A percentile compares a stretch with the other conserved stretches of the same genome.
These are phyloP conservation scores for Paecilomyces variotii DNA, from an alignment of 2,329 filamentous ascomycete genomes.

Conservation along the genomic window DNA sequence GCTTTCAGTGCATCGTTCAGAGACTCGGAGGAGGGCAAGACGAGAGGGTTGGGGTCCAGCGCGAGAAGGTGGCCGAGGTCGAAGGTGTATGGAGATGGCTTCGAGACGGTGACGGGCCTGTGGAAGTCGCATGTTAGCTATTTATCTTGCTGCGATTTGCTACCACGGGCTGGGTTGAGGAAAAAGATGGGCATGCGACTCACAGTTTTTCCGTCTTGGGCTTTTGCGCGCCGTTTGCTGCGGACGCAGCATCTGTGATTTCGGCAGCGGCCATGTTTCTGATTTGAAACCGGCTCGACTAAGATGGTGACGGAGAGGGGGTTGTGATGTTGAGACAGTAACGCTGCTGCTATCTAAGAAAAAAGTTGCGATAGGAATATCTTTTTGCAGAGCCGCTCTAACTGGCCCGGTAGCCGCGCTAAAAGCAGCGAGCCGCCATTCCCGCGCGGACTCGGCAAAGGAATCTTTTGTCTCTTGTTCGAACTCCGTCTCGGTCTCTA, in stretches of 20 bases:
- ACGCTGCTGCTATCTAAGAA: constrained; percentile 13
- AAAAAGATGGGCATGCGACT: constrained; percentile 8
- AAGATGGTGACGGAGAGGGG: neutral
- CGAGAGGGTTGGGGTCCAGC: constrained; percentile 77
- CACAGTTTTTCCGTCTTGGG: constrained; percentile 35
- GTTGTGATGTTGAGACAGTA: neutral
- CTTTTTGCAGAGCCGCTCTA: constrained; percentile 19
- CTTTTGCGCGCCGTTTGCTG: constrained; percentile 12
- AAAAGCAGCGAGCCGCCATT: constrained; percentile 15
- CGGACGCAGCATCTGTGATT: constrained; percentile 15
- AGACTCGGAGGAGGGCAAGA: constrained; percentile 40
- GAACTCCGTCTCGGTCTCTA: constrained; percentile 10
- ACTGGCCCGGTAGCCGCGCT: constrained; percentile 11
- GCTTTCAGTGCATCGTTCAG: constrained; percentile 62
- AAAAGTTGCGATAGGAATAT: constrained; percentile 20
- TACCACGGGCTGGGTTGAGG: constrained; percentile 1
- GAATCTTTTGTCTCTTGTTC: constrained; percentile 17
- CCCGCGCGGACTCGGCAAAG: constrained; percentile 12
- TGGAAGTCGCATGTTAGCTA: constrained; percentile 9
- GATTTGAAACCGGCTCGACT: neutral
- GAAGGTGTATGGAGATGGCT: constrained; percentile 85
- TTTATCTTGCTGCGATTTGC: constrained; percentile 1
- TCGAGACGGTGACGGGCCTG: constrained; percentile 58
- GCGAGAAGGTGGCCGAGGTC: constrained; percentile 81
- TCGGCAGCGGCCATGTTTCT: constrained; percentile 21